Evolutionary conservation across 2,329 filamentous ascomycete genomes (phyloP).

Genomic region (Aureobasidium mangrovei): DNA sequence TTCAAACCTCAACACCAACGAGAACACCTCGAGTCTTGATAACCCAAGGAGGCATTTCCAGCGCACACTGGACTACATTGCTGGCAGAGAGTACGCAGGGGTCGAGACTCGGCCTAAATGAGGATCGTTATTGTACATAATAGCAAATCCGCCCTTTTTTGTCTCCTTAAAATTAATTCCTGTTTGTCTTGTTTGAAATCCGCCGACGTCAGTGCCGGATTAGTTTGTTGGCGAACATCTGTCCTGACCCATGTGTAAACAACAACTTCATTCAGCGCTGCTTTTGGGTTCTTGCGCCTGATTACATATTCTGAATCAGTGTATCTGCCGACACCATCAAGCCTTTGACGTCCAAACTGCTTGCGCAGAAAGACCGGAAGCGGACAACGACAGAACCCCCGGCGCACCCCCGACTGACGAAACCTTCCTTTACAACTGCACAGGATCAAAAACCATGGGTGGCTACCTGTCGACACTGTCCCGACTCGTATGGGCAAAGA

Average conservation of each 20-base stretch:
- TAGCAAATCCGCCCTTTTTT: background rate
- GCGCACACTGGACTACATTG: constrained; percentile 89
- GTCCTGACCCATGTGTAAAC: background rate
- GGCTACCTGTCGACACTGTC: constrained; percentile 50
- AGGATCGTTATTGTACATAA: constrained; percentile 8
- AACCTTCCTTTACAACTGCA: background rate
- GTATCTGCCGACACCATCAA: background rate
- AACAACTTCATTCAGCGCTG: background rate
- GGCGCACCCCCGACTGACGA: background rate
- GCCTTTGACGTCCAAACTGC: background rate
- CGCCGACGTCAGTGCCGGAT: constrained; percentile 4
- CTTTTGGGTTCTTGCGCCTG: no score
- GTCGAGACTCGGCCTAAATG: constrained; percentile 60
- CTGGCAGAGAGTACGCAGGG: constrained; percentile 83
- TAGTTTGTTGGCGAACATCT: constrained; percentile 2
- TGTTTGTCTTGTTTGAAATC: constrained; percentile 11
- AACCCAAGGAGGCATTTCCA: constrained; percentile 90
- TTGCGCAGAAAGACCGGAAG: background rate
- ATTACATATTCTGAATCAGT: background rate
- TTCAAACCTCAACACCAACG: constrained; percentile 82
- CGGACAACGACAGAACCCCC: background rate
- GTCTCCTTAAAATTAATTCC: background rate
- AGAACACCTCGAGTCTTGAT: constrained; percentile 75
- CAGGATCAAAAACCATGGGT: constrained; percentile 39
- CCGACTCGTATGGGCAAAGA: constrained; percentile 80